Evolutionary conservation across 208 protist genomes (phyloP), one percentile per base, ranked within the genome.

Genomic region (Leishmania lainsoni): DNA sequence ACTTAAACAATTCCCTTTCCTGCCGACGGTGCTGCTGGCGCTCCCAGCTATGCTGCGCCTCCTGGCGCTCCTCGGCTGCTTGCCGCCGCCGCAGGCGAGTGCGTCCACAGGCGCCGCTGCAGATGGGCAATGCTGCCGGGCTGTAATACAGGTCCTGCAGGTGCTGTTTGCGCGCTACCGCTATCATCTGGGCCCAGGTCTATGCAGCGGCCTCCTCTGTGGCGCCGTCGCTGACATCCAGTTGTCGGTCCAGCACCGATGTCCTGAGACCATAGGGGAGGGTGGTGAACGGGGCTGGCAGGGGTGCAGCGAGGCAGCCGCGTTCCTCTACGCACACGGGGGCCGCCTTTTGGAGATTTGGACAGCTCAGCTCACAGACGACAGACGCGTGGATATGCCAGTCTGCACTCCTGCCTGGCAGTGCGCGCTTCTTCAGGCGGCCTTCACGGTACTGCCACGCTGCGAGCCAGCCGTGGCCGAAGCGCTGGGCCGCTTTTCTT

Each of bases 401-500:
- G 72, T 83, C 17, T 82, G 77, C 68, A 80, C 78, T 2, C 68
- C 80, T 69, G 83, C 76, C 29, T 78, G 79, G 77, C 75, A 87
- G 52, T 81, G 83, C 72, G 75, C 78, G 69, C 71, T 83, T 72
- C 77, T 89, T 32, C 83, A 79, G 54, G 39, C 72, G 51, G 76
- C 74, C 77, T 86, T 82, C 45, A 73, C 76, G 17, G 71, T 93
- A 0, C 63, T 94, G 0, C 90, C 89, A 39, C 71, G 82, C 48
- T 92, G 88, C 74, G 86, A 89, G 22, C 79, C 87, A 1, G 48
- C 26, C 3, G 86, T 90, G 3, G 89, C 90, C 16, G 92, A 92
- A 56, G 84, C 82, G 35, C 88, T 96, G 5, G 90, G 92, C 12
- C 88, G 89, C 70, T 88, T 90, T 66, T 86, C 90, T n/a, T 96